phyloP scores from a whole-genome alignment of 768 basidiomycete species.

The Thelephora ganbajun region DNA sequence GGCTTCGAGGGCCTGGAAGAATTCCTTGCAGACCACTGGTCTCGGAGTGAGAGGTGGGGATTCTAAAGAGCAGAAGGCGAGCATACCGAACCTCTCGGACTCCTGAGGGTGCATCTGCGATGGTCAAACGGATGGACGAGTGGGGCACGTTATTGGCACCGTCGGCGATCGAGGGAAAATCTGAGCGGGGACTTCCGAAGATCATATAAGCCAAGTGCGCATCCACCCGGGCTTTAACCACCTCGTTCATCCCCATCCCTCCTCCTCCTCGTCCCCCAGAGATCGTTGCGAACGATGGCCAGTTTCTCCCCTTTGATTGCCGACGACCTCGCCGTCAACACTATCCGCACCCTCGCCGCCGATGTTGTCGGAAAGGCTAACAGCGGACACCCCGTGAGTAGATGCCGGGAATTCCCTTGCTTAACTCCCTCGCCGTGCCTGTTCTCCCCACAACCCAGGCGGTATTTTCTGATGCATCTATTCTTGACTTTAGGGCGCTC shows the following conservation, averaged over 20 bases:
- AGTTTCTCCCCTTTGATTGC: slow-evolving; percentile 21
- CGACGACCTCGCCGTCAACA: slow-evolving; percentile 51
- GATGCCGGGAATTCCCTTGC: background rate
- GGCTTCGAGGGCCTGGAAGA: slow-evolving; percentile 61
- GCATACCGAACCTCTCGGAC: slow-evolving; percentile 40
- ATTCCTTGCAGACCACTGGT: slow-evolving; percentile 51
- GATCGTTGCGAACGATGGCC: slow-evolving; percentile 19
- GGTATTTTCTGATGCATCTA: background rate
- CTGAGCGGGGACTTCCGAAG: background rate
- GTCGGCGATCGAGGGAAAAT: background rate
- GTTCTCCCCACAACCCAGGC: background rate
- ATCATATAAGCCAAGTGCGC: too few species aligned
- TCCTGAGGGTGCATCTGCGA: slow-evolving; percentile 56
- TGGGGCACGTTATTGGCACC: background rate
- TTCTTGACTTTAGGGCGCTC: slow-evolving; percentile 47
- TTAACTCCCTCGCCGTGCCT: background rate
- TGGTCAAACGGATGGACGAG: slow-evolving; percentile 4
- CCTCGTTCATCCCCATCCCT: slow-evolving; percentile 7
- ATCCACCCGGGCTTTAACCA: too few species aligned
- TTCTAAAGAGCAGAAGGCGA: slow-evolving; percentile 2
- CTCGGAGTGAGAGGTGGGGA: background rate
- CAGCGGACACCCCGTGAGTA: slow-evolving; percentile 81
- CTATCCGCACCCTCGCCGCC: slow-evolving; percentile 64
- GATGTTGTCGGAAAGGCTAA: slow-evolving; percentile 79
- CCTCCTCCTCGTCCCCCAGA: slow-evolving; percentile 7